Percentiles rank a stretch among this genome's conserved stretches.
These are phyloP conservation scores for Chalaropsis ovoidea DNA, from an alignment of 2,329 filamentous ascomycete species.

Conservation along the genomic window DNA sequence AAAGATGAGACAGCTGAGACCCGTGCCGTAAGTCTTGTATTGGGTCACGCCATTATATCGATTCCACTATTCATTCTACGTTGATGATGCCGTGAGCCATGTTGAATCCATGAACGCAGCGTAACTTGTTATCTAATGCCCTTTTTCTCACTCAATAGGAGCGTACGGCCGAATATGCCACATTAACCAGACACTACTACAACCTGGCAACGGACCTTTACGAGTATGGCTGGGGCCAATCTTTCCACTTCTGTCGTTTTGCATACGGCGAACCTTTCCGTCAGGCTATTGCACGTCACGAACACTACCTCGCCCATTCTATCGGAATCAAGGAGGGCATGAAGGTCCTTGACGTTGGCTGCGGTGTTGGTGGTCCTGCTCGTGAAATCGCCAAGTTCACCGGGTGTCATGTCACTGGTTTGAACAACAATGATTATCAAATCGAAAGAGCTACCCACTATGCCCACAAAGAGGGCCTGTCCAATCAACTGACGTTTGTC, in stretches of 20 bases:
- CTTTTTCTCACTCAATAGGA: slow-evolving; percentile 40
- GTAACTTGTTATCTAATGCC: neutral
- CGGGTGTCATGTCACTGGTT: slow-evolving; percentile 73
- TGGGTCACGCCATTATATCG: neutral
- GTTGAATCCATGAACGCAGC: neutral
- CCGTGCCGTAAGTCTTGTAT: slow-evolving; percentile 55
- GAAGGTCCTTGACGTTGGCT: slow-evolving; percentile 90
- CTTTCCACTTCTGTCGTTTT: slow-evolving; percentile 96
- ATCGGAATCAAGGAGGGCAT: slow-evolving; percentile 79
- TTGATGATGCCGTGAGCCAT: neutral
- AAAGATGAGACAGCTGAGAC: slow-evolving; percentile 72
- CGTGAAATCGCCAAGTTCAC: slow-evolving; percentile 95
- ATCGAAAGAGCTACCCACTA: slow-evolving; percentile 87
- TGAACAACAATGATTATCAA: slow-evolving; percentile 99
- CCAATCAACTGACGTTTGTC: slow-evolving; percentile 69
- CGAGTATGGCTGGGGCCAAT: slow-evolving; percentile 93
- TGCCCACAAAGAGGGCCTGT: slow-evolving; percentile 68
- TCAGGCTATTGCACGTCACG: slow-evolving; percentile 88
- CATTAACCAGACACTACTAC: slow-evolving; percentile 91
- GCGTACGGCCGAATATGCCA: slow-evolving; percentile 80
- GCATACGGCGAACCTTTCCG: slow-evolving; percentile 75
- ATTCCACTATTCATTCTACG: neutral
- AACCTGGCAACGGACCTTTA: slow-evolving; percentile 93
- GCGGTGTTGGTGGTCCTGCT: slow-evolving; percentile 90
- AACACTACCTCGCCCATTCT: slow-evolving; percentile 90